These are phyloP conservation scores for Hirschioporus abietinus DNA, from an alignment of 768 basidiomycete genomes.

Conservation along the genomic window DNA sequence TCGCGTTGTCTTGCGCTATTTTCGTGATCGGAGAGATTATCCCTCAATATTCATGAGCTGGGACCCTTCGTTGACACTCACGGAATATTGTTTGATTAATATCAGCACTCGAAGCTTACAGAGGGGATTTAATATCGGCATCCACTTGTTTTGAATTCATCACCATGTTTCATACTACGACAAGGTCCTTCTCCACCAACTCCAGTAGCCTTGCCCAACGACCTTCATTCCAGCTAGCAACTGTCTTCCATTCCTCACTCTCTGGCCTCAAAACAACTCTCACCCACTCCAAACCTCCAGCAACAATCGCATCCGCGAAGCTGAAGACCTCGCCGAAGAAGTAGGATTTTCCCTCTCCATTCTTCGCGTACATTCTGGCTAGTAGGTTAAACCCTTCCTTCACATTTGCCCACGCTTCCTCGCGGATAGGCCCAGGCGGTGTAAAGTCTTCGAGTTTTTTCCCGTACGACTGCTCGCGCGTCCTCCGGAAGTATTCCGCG, in stretches of 20 bases:
- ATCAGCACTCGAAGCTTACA: no score
- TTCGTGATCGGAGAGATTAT: no score
- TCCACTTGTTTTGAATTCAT: no score
- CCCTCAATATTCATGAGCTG: no score
- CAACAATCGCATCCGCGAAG: constrained; percentile 32
- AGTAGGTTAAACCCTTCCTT: constrained; percentile 23
- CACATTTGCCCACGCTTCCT: constrained; percentile 22
- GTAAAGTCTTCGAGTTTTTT: constrained; percentile 31
- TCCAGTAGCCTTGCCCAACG: constrained; percentile 31
- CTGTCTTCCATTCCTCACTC: constrained; percentile 27
- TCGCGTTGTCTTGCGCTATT: no score
- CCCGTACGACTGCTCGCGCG: constrained; percentile 27
- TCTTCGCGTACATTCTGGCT: constrained; percentile 26
- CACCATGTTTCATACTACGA: not conserved
- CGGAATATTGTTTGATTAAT: no score
- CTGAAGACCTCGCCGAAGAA: constrained; percentile 29
- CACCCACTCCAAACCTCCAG: constrained; percentile 30
- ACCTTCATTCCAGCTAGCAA: constrained; percentile 33
- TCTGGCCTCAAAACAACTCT: constrained; percentile 22
- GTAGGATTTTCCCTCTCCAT: constrained; percentile 24
- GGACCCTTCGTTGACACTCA: no score
- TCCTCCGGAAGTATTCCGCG: constrained; percentile 27
- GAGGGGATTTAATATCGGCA: no score
- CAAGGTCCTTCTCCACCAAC: constrained; percentile 25
- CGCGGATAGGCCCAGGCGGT: constrained; percentile 25